phyloP scores from a whole-genome alignment of 495 filamentous ascomycete genomes.

The Pyronema omphalodes region DNA sequence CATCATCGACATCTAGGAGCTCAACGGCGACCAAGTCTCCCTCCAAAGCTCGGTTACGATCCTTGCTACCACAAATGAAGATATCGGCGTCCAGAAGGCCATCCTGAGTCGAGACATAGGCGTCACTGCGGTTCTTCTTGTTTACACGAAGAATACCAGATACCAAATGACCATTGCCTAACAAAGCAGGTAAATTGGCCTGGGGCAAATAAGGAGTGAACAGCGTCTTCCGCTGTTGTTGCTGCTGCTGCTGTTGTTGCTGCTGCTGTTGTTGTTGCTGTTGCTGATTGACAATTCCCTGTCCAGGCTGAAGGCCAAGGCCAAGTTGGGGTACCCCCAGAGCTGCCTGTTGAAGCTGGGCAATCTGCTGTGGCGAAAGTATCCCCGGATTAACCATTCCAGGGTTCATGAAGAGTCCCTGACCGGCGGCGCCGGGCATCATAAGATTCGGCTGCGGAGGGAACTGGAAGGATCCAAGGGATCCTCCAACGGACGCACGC shows the following conservation, averaged over 20 bases:
- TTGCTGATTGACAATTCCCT: constrained; percentile 46
- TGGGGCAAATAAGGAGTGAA: constrained; percentile 97
- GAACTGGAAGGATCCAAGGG: constrained; percentile 78
- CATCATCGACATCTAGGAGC: constrained; percentile 92
- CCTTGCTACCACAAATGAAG: constrained; percentile 98
- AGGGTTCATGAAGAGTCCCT: constrained; percentile 24
- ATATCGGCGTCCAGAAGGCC: constrained; percentile 83
- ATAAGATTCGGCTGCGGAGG: constrained; percentile 74
- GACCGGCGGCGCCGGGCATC: constrained; percentile 28
- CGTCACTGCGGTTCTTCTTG: constrained; percentile 98
- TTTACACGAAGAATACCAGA: constrained; percentile 94
- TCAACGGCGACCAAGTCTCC: constrained; percentile 92
- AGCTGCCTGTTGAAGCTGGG: constrained; percentile 79
- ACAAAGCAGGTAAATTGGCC: constrained; percentile 76
- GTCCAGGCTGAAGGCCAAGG: constrained; percentile 41
- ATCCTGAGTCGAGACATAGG: constrained; percentile 86
- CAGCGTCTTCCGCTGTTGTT: constrained; percentile 91
- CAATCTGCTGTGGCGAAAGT: constrained; percentile 70
- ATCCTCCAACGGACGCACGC: constrained; percentile 63
- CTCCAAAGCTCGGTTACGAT: constrained; percentile 87
- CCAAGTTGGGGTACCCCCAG: constrained; percentile 56
- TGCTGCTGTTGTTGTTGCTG: constrained; percentile 67
- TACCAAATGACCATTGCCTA: constrained; percentile 83
- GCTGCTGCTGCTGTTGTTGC: constrained; percentile 51
- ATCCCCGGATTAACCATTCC: constrained; percentile 53